A percentile compares a stretch with the other conserved stretches of the same genome.
Evolutionary conservation across 192 early-diverging fungal species (phyloP).

Genomic region (Coemansia sp.): DNA sequence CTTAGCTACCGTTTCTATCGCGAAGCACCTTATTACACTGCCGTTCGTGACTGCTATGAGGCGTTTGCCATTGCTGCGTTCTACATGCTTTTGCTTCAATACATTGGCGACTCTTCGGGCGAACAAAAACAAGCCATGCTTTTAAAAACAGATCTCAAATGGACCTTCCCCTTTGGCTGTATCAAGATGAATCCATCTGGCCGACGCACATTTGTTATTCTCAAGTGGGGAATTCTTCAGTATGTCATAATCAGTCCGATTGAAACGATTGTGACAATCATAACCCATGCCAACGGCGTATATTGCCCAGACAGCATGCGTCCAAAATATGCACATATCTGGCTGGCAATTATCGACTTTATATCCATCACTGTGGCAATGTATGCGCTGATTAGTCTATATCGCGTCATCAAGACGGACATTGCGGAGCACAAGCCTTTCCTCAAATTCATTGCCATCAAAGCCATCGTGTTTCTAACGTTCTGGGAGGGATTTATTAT

Average conservation of each 20-base stretch:
- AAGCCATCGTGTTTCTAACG: constrained; percentile 62
- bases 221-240: constrained; percentile 71
- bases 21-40: constrained; percentile 66
- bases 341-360: constrained; percentile 64
- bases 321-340: constrained; percentile 66
- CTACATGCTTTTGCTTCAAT: constrained; percentile 69
- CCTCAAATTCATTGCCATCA: constrained; percentile 53
- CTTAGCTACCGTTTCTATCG: constrained; percentile 71
- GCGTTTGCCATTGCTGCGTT: constrained; percentile 73
- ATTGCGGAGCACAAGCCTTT: constrained; percentile 57
- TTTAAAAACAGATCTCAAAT: constrained; percentile 51
- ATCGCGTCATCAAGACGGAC: constrained; percentile 62
- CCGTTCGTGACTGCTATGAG: constrained; percentile 74
- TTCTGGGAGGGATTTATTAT: constrained; percentile 67
- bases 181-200: constrained; percentile 59
- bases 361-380: constrained; percentile 65
- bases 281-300: constrained; percentile 60
- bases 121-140: constrained; percentile 53
- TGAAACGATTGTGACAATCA: constrained; percentile 61
- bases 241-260: constrained; percentile 67
- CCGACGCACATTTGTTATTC: constrained; percentile 56
- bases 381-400: constrained; percentile 68
- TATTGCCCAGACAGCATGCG: constrained; percentile 65
- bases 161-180: constrained; percentile 66
- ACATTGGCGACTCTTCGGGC: constrained; percentile 59